Base-by-base conservation (phyloP, 495 filamentous ascomycete genomes). In the Neurospora sp. region DNA sequence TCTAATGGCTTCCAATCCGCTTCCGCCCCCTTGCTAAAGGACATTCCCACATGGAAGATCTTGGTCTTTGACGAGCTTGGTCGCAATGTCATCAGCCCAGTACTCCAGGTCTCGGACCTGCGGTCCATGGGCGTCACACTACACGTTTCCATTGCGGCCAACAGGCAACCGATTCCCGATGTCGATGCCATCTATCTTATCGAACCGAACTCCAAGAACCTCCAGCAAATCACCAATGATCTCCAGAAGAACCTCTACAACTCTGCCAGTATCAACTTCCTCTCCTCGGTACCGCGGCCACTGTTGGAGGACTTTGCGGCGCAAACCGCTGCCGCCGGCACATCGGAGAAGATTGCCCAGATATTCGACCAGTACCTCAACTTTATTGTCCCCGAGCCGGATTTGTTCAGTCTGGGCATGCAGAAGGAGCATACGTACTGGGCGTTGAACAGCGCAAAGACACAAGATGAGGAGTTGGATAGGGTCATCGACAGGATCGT, bases 341-440 rank as follows among this genome's bases (percentile, higher is more conserved):
- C 94, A 3, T 89, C 94, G 3, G 95, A 98, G 75, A 89, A 91
- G 74, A 92, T 99, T 70, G 89, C 94, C 18, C 94, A 97, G 77
- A 90, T 99, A 41, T 99, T 91, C 77, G 96, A 99, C 79, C 96
- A 99, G 78, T 98, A 98, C 73, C 87, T 99, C 45, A 99, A 99
- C 79, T 99, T 98, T 79, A 92, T 98, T 72, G 95, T 98, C 68
- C 91, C 90, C 18, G 96, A 99, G 82, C 95, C 96, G 2, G 96
- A 98, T 81, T 85, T 98, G 1, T 99, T 99, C 81, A 97, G 93
- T 77, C 84, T 99, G 65, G 93, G 93, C 3, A 89, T 98, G 83
- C 91, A 94, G 73, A 94, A 97, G 78, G 92, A 87, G 40, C 86
- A 88, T 70, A 87, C 93, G 39, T 99, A 98, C 81, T 94, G 93